Base-by-base conservation (phyloP, 2,329 filamentous ascomycete genomes). In the Talaromyces sp. region DNA sequence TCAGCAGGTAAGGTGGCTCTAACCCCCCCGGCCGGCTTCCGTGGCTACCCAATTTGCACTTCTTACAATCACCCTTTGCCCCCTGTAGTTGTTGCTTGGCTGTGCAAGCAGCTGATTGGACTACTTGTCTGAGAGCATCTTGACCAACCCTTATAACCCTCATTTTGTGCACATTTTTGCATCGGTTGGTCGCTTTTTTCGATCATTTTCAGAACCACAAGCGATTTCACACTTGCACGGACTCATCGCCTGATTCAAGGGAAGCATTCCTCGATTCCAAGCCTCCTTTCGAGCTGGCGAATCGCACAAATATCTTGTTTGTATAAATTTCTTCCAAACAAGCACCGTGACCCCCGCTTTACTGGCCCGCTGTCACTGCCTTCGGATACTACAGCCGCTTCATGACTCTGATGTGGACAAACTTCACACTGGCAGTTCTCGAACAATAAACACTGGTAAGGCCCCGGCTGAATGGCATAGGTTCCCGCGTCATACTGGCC, bases 11-110 rank as follows among this genome's bases (percentile, higher is more conserved):
- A 63, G 39, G 50, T 57, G 61, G 19, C 59, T n/a, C 45, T 9
- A 27, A 19, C 9, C 35, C 47, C 39, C 37, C 59, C 22, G n/a
- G 35, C 60, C 47, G 35, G 17, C 13, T 43, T 37, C 61, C 37
- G 61, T 62, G 61, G 61, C 49, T 62, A 50, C 61, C 61, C 61
- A 39, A 57, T 33, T 63, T 31, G 49, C 54, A 27, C 27, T 63
- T 57, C 27, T 19, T 11, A 47, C 8, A 63, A 57, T 47, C 39
- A 62, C 49, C 22, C 13, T 56, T 17, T 37, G 3, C n/a, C 49
- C 50, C 50, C 31, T 45, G 61, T 39, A 57, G 43, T 63, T 63
- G 37, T 22, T 63, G 39, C 39, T 63, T 56, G 52, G 39, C 50
- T 57, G 35, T 56, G 31, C 50, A 25, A 56, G 43, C 33, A 62